These are phyloP conservation scores for Hura crepitans DNA, from an alignment of 441 rosid genomes.

Conservation along the genomic window DNA sequence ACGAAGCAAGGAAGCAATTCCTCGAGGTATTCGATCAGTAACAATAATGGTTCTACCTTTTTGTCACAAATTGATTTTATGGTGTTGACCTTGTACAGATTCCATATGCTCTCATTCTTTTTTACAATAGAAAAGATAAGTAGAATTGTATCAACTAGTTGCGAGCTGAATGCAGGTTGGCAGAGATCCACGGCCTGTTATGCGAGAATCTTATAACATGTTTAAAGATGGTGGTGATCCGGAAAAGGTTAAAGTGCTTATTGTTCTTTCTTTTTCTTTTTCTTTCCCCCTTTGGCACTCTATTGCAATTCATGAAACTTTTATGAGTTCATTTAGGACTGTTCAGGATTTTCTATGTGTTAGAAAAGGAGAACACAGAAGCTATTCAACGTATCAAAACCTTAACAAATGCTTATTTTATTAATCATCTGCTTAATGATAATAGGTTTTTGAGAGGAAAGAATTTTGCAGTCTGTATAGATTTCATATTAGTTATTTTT, in stretches of 20 bases:
- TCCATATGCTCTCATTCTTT: not conserved
- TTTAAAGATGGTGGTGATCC: constrained; percentile 86
- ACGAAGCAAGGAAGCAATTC: constrained; percentile 58
- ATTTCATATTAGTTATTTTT: not conserved
- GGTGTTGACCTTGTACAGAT: not conserved
- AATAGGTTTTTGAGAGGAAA: not conserved
- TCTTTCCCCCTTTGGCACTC: not conserved
- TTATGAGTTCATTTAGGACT: too few relatives aligned
- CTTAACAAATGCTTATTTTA: not conserved
- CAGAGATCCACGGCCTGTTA: constrained; percentile 78
- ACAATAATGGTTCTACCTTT: too few relatives aligned
- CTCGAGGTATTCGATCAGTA: constrained; percentile 46
- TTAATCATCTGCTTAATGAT: not conserved
- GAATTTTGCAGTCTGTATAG: not conserved
- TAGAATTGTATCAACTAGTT: not conserved
- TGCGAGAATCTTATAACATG: constrained; percentile 73
- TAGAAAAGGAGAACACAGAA: not conserved
- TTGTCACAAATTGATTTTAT: too few relatives aligned
- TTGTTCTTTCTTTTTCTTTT: constrained; percentile 3
- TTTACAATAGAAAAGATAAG: not conserved
- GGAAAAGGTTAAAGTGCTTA: constrained; percentile 48
- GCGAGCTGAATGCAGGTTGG: constrained; percentile 56
- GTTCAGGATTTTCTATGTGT: not conserved
- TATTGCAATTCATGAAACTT: not conserved
- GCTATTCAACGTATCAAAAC: not conserved